Conservation (phyloP, 2,329 filamentous ascomycete genomes). For the Pseudonectria foliicola region DNA sequence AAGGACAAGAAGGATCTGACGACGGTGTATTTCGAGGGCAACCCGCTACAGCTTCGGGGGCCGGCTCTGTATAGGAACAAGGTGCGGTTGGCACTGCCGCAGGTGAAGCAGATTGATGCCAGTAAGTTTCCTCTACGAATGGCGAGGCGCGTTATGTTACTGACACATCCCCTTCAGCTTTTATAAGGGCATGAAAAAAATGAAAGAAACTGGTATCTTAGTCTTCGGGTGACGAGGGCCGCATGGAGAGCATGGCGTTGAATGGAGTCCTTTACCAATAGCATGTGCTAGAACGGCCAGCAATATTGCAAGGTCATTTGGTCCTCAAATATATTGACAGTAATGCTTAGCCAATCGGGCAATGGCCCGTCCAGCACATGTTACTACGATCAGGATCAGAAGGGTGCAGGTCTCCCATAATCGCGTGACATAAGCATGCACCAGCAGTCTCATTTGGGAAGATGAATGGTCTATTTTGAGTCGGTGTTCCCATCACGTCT, state of each 20-base stretch:
- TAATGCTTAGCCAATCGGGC: too few species aligned
- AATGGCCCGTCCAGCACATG: too few species aligned
- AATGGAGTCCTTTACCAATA: constrained; percentile 9
- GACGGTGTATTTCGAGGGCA: constrained; percentile 96
- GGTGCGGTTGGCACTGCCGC: constrained; percentile 76
- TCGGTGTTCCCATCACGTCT: constrained; percentile 11
- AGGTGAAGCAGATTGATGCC: constrained; percentile 90
- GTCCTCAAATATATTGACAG: background rate
- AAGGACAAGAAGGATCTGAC: constrained; percentile 70
- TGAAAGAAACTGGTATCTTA: background rate
- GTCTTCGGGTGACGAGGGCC: background rate
- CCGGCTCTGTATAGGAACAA: constrained; percentile 94
- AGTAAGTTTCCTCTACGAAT: constrained; percentile 56
- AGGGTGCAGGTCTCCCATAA: background rate
- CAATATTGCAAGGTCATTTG: background rate
- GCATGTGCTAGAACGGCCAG: constrained; percentile 4
- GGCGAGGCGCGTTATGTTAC: background rate
- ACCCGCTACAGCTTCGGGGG: constrained; percentile 71
- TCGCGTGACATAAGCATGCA: background rate
- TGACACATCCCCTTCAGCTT: constrained; percentile 18
- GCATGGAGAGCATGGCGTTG: constrained; percentile 19
- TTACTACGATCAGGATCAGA: too few species aligned
- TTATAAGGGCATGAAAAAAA: constrained; percentile 21
- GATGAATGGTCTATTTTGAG: constrained; percentile 12
- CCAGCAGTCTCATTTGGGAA: constrained; percentile 10